Conservation (phyloP, 441 rosid genomes). For the Populus trichocarpa region DNA sequence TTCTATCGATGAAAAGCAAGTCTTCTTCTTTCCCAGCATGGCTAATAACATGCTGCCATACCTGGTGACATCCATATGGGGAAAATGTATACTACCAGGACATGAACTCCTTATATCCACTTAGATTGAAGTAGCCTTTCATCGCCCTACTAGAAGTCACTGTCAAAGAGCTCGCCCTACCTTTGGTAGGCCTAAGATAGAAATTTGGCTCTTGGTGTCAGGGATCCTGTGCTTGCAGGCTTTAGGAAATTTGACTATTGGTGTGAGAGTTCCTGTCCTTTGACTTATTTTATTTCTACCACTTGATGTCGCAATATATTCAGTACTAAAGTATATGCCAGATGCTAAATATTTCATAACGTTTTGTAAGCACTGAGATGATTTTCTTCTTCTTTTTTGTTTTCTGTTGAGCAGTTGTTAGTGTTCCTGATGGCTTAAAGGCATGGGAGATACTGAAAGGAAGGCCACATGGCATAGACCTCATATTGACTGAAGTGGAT, state of each 20-base stretch:
- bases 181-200: not conserved
- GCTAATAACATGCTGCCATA: not conserved
- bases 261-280: not conserved
- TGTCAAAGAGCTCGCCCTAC: not conserved
- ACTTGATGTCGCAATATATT: not conserved
- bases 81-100: not conserved
- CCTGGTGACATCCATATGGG: not conserved
- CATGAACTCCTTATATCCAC: not conserved
- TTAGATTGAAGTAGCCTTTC: not conserved
- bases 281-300: no score
- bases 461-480: slow-evolving; percentile 54
- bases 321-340: not conserved
- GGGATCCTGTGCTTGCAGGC: not conserved
- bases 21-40: not conserved
- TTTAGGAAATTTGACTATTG: not conserved
- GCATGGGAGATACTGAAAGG: slow-evolving; percentile 89
- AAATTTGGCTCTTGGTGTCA: no score
- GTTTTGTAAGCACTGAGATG: not conserved
- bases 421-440: slow-evolving; percentile 80
- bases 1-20: not conserved
- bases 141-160: not conserved
- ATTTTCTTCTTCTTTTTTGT: not conserved
- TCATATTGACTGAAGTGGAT: slow-evolving; percentile 84
- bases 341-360: not conserved
- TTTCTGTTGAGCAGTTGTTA: slow-evolving; percentile 48